Evolutionary conservation across 2,329 filamentous ascomycete genomes (phyloP).

Genomic region (Diplocarpon rosae): DNA sequence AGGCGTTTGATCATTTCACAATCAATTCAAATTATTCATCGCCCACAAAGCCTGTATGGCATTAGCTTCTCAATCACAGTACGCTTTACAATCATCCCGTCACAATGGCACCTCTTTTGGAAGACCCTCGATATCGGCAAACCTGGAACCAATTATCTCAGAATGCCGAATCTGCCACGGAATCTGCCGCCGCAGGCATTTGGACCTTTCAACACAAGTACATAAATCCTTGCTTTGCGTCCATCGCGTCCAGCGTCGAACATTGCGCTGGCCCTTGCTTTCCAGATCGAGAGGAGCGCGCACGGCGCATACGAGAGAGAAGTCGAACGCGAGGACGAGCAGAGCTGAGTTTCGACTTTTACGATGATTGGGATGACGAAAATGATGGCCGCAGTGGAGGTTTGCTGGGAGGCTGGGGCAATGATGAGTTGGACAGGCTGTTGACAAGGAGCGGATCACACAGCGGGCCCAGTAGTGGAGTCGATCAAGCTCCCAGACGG

Average conservation of each 20-base stretch:
- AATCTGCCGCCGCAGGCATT: constrained; percentile 81
- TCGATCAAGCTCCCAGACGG: constrained; percentile 52
- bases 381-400: constrained; percentile 41
- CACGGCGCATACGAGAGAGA: constrained; percentile 56
- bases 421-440: constrained; percentile 76
- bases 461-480: constrained; percentile 32
- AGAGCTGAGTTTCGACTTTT: constrained; percentile 90
- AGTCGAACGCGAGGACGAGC: constrained; percentile 49
- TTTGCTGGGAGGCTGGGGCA: constrained; percentile 62
- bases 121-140: constrained; percentile 83
- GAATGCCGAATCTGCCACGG: constrained; percentile 81
- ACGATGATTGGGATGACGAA: constrained; percentile 82
- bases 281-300: constrained; percentile 62
- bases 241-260: constrained; percentile 54
- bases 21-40: too few species aligned
- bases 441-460: constrained; percentile 55
- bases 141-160: constrained; percentile 88
- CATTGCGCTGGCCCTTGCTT: constrained; percentile 63
- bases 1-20: too few species aligned
- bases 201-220: constrained; percentile 84
- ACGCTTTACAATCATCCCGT: neutral
- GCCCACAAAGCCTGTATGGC: too few species aligned
- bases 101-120: constrained; percentile 37
- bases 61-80: too few species aligned
- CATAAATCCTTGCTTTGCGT: constrained; percentile 67